Evolutionary conservation across 192 early-diverging fungal species (phyloP).

Genomic region (Backusella macrospora): DNA sequence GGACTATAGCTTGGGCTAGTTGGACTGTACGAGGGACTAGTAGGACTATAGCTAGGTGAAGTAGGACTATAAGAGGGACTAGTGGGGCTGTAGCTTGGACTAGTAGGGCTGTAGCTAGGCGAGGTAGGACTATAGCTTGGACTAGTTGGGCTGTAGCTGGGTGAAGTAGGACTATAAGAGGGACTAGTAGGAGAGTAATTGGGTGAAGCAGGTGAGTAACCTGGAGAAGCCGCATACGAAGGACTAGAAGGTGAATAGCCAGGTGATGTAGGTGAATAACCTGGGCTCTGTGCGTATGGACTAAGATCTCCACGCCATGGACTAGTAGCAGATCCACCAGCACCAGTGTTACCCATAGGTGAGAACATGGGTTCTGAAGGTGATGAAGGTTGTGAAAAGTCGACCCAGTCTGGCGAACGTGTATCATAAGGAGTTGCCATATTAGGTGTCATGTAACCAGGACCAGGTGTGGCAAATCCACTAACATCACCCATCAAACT

Average conservation of each 20-base stretch:
- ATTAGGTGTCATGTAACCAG: slow-evolving; percentile 60
- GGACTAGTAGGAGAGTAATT: slow-evolving; percentile 67
- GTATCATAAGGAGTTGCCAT: slow-evolving; percentile 79
- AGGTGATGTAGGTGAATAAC: slow-evolving; percentile 71
- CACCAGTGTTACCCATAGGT: slow-evolving; percentile 79
- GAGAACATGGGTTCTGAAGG: slow-evolving; percentile 85
- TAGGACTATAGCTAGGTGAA: slow-evolving; percentile 66
- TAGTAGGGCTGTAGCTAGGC: slow-evolving; percentile 66
- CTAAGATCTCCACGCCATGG: slow-evolving; percentile 50
- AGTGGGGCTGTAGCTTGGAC: slow-evolving; percentile 69
- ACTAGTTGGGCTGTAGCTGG: slow-evolving; percentile 77
- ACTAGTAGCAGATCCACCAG: slow-evolving; percentile 58
- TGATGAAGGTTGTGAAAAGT: slow-evolving; percentile 63
- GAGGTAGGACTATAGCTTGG: slow-evolving; percentile 70
- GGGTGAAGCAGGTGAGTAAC: slow-evolving; percentile 69
- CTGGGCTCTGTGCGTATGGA: slow-evolving; percentile 48
- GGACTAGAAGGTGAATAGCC: slow-evolving; percentile 79
- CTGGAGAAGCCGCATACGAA: slow-evolving; percentile 66
- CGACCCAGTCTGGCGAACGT: slow-evolving; percentile 63
- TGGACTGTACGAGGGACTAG: slow-evolving; percentile 72
- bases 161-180: slow-evolving; percentile 67
- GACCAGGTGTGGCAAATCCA: slow-evolving; percentile 51
- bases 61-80: slow-evolving; percentile 66
- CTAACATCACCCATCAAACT: slow-evolving; percentile 53
- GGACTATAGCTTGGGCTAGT: slow-evolving; percentile 80